These are phyloP conservation scores for Cadophora sp. DNA, from an alignment of 2,329 filamentous ascomycete species.

Conservation along the genomic window DNA sequence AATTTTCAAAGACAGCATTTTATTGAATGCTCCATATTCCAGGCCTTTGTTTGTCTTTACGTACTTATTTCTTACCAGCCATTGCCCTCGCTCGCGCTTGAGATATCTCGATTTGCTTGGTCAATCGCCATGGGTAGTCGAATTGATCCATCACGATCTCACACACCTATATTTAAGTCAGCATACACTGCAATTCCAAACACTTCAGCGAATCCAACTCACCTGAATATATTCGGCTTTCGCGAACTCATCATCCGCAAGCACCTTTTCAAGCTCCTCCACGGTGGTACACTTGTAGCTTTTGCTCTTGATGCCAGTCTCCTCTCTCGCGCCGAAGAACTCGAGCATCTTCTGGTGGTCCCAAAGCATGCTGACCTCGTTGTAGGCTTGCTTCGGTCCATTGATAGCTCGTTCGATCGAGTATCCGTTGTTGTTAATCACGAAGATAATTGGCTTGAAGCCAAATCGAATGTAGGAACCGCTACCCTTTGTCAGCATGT, in stretches of 20 bases:
- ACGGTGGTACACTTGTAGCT: conserved; percentile 51
- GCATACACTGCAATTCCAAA: background rate
- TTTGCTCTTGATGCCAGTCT: conserved; percentile 44
- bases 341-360: conserved; percentile 55
- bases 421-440: conserved; percentile 67
- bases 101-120: conserved; percentile 20
- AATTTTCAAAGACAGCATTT: no score
- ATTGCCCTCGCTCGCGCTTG: conserved; percentile 15
- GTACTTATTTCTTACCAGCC: conserved; percentile 2
- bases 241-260: conserved; percentile 47
- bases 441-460: conserved; percentile 54
- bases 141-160: conserved; percentile 29
- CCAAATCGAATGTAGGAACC: conserved; percentile 20
- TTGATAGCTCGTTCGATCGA: conserved; percentile 65
- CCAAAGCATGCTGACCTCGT: conserved; percentile 60
- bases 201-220: background rate
- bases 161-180: conserved; percentile 28
- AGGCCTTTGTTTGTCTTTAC: background rate
- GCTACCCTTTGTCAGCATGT: background rate
- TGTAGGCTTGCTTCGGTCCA: conserved; percentile 59
- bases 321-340: conserved; percentile 55
- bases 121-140: conserved; percentile 29
- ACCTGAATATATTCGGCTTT: conserved; percentile 33
- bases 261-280: conserved; percentile 52
- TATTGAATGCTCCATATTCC: no score